These are phyloP conservation scores for Cystofilobasidium ferigula DNA, from an alignment of 768 basidiomycete species.

Conservation along the genomic window DNA sequence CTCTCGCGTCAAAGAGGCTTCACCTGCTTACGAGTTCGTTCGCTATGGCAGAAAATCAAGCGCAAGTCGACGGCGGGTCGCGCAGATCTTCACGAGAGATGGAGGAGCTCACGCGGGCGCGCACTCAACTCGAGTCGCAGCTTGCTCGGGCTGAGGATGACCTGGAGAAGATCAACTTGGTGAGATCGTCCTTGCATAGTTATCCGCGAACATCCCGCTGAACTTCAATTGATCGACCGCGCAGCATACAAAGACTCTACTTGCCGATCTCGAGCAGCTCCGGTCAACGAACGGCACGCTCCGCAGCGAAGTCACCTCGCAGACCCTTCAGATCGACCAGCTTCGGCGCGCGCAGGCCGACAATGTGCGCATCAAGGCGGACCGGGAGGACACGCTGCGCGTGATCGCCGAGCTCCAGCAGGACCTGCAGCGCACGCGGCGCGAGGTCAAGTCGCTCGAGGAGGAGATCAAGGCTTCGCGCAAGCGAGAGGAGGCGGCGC, in stretches of 20 bases:
- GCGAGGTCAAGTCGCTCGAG: constrained; percentile 54
- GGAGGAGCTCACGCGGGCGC: constrained; percentile 21
- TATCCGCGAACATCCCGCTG: neutral
- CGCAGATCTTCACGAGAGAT: constrained; percentile 21
- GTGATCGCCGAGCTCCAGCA: constrained; percentile 39
- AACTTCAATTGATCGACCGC: neutral
- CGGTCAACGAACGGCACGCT: constrained; percentile 60
- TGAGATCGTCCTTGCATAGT: constrained; percentile 35
- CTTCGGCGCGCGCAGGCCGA: constrained; percentile 37
- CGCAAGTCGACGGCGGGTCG: neutral
- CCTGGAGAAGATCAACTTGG: constrained; percentile 58
- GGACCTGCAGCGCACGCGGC: constrained; percentile 53
- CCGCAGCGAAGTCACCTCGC: constrained; percentile 61
- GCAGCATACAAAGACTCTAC: constrained; percentile 53
- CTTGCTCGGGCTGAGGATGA: constrained; percentile 42
- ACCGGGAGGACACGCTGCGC: constrained; percentile 11
- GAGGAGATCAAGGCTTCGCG: constrained; percentile 52
- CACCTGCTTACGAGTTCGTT: no score
- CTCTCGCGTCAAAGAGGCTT: neutral
- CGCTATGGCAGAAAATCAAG: neutral
- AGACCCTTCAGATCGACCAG: constrained; percentile 61
- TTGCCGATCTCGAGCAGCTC: constrained; percentile 51
- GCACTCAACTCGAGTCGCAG: constrained; percentile 29
- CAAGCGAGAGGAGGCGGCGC: constrained; percentile 43
- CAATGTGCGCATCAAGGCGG: neutral